Evolutionary conservation across 1,284 basidiomycete species (phyloP).

Genomic region (Heliocybe sulcata): DNA sequence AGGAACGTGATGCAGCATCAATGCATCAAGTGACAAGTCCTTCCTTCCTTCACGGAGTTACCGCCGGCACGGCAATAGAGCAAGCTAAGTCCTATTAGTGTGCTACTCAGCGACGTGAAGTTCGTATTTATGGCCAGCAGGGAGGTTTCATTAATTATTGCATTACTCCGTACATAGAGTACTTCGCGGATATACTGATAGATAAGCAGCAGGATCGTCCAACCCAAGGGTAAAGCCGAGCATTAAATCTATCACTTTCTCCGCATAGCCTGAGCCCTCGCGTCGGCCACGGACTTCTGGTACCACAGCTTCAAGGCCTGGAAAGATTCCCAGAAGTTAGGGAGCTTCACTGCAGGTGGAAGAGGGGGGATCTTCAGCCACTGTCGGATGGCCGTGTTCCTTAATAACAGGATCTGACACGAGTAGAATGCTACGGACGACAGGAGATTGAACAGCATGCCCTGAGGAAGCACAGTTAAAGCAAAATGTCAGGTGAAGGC

Average conservation of each 20-base stretch:
- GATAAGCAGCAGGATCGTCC: background rate
- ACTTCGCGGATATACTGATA: background rate
- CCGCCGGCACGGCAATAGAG: background rate
- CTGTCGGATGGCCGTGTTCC: slow-evolving; percentile 37
- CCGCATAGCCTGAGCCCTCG: background rate
- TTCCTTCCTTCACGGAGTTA: background rate
- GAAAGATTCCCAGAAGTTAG: background rate
- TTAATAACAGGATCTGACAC: slow-evolving; percentile 40
- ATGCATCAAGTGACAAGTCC: background rate
- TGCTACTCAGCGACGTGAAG: background rate
- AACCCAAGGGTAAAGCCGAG: background rate
- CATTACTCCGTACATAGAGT: background rate
- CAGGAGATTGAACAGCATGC: slow-evolving; percentile 56
- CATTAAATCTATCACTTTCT: background rate
- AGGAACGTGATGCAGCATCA: background rate
- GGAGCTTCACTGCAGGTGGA: background rate
- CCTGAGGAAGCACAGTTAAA: slow-evolving; percentile 28
- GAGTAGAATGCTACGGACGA: slow-evolving; percentile 35
- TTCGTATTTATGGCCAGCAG: background rate
- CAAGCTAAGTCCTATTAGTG: too few relatives aligned
- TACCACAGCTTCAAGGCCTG: background rate
- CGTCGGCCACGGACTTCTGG: background rate
- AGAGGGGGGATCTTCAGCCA: slow-evolving; percentile 35
- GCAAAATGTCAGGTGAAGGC: slow-evolving; percentile 4
- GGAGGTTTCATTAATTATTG: background rate